Evolutionary conservation across 495 filamentous ascomycete genomes (phyloP).

Genomic region (Elasticomyces elasticus): DNA sequence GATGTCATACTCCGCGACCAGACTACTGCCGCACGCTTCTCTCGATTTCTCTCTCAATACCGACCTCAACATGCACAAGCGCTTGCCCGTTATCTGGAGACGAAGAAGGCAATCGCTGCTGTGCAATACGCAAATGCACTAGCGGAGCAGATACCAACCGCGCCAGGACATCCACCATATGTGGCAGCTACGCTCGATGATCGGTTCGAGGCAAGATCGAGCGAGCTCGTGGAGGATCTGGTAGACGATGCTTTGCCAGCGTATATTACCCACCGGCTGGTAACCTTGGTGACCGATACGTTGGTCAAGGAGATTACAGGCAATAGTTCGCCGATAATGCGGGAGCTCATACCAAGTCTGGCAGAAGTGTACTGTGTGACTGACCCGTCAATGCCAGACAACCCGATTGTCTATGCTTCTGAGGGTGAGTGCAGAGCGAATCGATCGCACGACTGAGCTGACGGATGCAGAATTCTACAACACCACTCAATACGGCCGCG

Average conservation of each 20-base stretch:
- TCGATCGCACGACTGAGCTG: not conserved
- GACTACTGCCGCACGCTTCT: slow-evolving; percentile 19
- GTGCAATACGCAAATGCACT: slow-evolving; percentile 32
- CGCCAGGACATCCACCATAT: slow-evolving; percentile 5
- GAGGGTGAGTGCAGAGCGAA: slow-evolving; percentile 21
- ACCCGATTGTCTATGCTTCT: slow-evolving; percentile 32
- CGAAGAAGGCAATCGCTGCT: slow-evolving; percentile 30
- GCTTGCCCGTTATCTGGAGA: slow-evolving; percentile 27
- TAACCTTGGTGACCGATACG: slow-evolving; percentile 28
- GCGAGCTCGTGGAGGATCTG: slow-evolving; percentile 24
- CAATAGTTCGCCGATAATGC: slow-evolving; percentile 29
- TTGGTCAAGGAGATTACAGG: slow-evolving; percentile 33
- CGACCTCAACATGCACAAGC: slow-evolving; percentile 23
- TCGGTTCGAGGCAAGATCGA: slow-evolving; percentile 25
- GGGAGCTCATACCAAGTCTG: slow-evolving; percentile 30
- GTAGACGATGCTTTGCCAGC: slow-evolving; percentile 29
- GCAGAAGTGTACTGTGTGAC: slow-evolving; percentile 33
- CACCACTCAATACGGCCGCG: slow-evolving; percentile 52
- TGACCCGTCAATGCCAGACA: slow-evolving; percentile 30
- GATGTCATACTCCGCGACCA: slow-evolving; percentile 29
- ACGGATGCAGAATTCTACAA: slow-evolving; percentile 40
- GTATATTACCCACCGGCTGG: slow-evolving; percentile 30
- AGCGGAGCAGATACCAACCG: slow-evolving; percentile 14
- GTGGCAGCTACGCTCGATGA: slow-evolving; percentile 23
- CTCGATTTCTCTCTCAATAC: slow-evolving; percentile 27